Conservation (phyloP, 768 basidiomycete genomes). For the Mycena latifolia region DNA sequence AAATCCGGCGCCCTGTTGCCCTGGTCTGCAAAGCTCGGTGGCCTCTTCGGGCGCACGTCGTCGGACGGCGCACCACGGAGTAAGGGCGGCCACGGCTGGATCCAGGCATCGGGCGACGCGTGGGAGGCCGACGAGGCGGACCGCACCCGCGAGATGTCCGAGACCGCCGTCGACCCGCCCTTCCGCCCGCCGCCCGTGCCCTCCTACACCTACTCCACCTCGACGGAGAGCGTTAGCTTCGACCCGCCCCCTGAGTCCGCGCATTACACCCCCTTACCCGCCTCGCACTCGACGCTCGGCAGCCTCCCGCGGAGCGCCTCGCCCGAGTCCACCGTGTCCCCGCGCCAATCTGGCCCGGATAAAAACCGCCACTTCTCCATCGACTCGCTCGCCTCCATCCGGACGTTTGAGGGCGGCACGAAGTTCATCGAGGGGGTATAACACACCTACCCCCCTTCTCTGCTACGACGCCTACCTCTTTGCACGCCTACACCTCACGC, state of each 20-base stretch:
- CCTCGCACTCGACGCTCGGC: no score
- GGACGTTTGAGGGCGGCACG: conserved; percentile 37
- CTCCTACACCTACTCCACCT: conserved; percentile 6
- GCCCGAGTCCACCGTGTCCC: no score
- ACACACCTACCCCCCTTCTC: no score
- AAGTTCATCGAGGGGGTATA: conserved; percentile 36
- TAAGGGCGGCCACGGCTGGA: conserved; percentile 32
- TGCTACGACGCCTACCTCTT: no score
- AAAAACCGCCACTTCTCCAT: conserved; percentile 26
- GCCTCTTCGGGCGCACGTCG: background rate
- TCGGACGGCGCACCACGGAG: no score
- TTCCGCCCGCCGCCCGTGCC: conserved; percentile 23
- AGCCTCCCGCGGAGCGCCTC: no score
- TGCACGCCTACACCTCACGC: no score
- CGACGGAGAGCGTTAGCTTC: conserved; percentile 7
- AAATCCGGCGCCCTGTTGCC: background rate
- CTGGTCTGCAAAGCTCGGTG: background rate
- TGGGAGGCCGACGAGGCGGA: conserved; percentile 33
- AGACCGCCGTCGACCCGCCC: conserved; percentile 16
- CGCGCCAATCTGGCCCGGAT: no score
- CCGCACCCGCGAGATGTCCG: conserved; percentile 28
- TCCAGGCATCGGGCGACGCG: conserved; percentile 41
- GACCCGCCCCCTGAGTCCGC: background rate
- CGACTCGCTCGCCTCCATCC: conserved; percentile 30
- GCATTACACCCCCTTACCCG: conserved; percentile 9